phyloP scores from a whole-genome alignment of 345 rosid species.

The Gossypium thurberi region DNA sequence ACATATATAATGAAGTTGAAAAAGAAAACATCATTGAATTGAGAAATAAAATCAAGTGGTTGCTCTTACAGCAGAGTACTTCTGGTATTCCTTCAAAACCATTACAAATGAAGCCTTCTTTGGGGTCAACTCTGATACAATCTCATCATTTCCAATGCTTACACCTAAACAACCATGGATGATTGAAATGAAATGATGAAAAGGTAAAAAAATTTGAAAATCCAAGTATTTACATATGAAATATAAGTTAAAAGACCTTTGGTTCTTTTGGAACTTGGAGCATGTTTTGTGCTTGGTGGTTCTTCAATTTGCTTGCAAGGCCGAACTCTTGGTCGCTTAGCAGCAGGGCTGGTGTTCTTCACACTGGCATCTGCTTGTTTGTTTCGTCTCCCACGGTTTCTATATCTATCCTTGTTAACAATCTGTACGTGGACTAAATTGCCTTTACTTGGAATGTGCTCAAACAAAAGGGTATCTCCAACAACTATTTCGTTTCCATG shows the following conservation, averaged over 20 bases:
- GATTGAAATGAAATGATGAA: not conserved
- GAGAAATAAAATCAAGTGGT: too few species aligned
- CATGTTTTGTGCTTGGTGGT: too few species aligned
- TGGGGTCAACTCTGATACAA: not conserved
- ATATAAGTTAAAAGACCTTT: not conserved
- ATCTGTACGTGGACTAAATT: not conserved
- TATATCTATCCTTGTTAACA: not conserved
- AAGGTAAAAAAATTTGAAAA: not conserved
- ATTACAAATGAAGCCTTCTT: not conserved
- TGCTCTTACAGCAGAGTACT: not conserved
- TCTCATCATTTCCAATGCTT: not conserved
- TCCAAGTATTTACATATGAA: not conserved
- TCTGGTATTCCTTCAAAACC: not conserved
- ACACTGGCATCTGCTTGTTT: not conserved
- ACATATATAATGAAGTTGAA: not conserved
- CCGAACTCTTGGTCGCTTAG: not conserved
- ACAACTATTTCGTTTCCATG: not conserved
- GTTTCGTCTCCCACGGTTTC: too few species aligned
- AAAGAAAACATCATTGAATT: too few species aligned
- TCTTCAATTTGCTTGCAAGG: not conserved
- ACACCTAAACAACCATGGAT: not conserved
- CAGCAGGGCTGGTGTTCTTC: not conserved
- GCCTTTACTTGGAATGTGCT: not conserved
- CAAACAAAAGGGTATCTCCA: slow-evolving; percentile 9
- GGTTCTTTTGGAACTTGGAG: not conserved